Base-by-base conservation (phyloP, 768 basidiomycete genomes). In the Boletus rufocinnamomeus region DNA sequence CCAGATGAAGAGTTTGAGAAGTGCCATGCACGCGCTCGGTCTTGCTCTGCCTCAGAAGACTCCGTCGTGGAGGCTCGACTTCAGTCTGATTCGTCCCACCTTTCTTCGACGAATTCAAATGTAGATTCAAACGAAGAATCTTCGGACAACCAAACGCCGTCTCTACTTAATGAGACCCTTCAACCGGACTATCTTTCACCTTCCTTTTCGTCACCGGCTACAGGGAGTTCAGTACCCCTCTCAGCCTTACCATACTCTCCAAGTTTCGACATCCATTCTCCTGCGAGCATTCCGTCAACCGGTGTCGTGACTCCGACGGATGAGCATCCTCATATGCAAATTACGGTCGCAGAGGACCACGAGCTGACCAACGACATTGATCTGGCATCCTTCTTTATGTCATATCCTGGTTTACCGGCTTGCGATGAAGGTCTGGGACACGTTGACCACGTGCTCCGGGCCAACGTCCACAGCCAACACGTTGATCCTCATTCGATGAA, bases 241-340 rank as follows among this genome's bases (percentile, higher is more conserved):
- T 45, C 62, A 40, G 45, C 55, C 2, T 44, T 59, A 7, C 25
- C 64, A 44, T 65, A 52, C 35, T 60, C 66, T 23, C 59, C 65
- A 21, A 58, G 58, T 48, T 65, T 68, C 41, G 66, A 59, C 2
- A 50, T 66, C 50, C 51, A 62, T 61, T 70, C 64, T 57, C 64
- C 70, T 14, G 51, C 63, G 25, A 70, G 72, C 52, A 68, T 68
- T 23, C 63, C 74, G 7, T 71, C 72, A 17, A 71, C 74, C 5
- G 67, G 73, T 30, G 66, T 79, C 32, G 63, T 75, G 68, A 82
- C 81, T 11, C 81, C 81, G 1, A 76, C 75, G n/a, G 78, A 82
- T 21, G 79, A 80, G 43, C 74, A 74, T 56, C 56, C 74, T 7
- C 72, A 72, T 40, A 69, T 73, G 19, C 75, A 72, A 16, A 49